Conservation (phyloP, 176 grass and related monocot genomes). For the Cenchrus fungigraminus region DNA sequence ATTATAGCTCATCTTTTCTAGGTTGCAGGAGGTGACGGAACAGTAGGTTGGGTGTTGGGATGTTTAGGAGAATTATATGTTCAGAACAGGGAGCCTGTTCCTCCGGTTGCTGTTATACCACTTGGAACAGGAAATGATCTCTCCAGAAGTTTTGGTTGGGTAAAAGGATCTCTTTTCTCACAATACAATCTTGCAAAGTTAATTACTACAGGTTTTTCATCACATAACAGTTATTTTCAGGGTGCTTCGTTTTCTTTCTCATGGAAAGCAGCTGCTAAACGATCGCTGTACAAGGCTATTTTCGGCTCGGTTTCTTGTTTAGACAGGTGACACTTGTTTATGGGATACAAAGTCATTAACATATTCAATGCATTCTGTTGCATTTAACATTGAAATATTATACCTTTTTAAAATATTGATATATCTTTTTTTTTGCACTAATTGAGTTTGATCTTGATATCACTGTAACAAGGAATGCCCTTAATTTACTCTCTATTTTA, state of each 20-base stretch:
- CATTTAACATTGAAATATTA: conserved; percentile 9
- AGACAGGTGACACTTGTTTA: conserved; percentile 71
- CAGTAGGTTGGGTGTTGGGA: conserved; percentile 80
- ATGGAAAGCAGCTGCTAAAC: conserved; percentile 81
- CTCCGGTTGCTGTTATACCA: conserved; percentile 80
- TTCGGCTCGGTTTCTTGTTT: conserved; percentile 69
- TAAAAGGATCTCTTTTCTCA: conserved; percentile 57
- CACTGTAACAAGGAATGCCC: conserved; percentile 1
- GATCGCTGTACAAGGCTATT: conserved; percentile 77
- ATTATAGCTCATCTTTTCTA: conserved; percentile 44
- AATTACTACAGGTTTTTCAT: conserved; percentile 50
- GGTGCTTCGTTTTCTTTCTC: conserved; percentile 94
- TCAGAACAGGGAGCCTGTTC: conserved; percentile 68
- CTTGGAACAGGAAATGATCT: conserved; percentile 99
- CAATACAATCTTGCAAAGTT: conserved; percentile 28
- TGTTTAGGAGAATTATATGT: conserved; percentile 75
- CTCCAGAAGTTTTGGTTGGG: conserved; percentile 93
- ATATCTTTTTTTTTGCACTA: neutral
- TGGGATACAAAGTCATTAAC: neutral
- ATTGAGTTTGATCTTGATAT: conserved; percentile 9
- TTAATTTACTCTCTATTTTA: neutral
- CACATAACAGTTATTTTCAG: conserved; percentile 57
- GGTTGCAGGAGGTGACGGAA: conserved; percentile 94
- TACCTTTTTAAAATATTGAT: neutral
- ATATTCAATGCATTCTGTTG: conserved; percentile 30